Conservation (phyloP, 345 rosid species). For the Moringa oleifera region DNA sequence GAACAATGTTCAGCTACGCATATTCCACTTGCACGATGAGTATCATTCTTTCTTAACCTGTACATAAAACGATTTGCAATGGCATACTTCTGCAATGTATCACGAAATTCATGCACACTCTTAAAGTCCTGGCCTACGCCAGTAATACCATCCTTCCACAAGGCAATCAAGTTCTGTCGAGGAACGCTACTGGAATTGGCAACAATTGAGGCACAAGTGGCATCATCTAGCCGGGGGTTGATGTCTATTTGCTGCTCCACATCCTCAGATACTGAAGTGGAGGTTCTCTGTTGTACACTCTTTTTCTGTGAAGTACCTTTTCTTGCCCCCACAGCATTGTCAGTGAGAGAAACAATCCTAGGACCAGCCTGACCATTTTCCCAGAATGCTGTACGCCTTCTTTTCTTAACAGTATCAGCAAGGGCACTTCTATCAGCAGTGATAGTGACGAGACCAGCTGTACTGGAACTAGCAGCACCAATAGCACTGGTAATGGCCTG, state of each 20-base stretch:
- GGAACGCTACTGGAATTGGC: constrained; percentile 23
- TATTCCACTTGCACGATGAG: constrained; percentile 67
- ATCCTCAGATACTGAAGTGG: constrained; percentile 26
- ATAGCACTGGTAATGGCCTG: constrained; percentile 4
- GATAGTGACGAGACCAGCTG: constrained; percentile 6
- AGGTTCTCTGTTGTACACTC: constrained; percentile 21
- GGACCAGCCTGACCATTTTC: constrained; percentile 31
- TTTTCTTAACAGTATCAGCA: constrained; percentile 75
- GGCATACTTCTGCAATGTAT: constrained; percentile 73
- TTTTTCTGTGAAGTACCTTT: constrained; percentile 29
- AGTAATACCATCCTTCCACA: constrained; percentile 75
- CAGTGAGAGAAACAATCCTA: constrained; percentile 26
- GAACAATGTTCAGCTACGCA: constrained; percentile 65
- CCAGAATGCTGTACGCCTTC: constrained; percentile 61
- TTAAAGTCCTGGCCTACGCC: constrained; percentile 91
- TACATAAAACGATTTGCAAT: constrained; percentile 79
- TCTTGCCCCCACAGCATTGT: constrained; percentile 28
- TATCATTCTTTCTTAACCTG: constrained; percentile 74
- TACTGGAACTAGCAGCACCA: constrained; percentile 10
- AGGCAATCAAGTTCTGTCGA: constrained; percentile 42
- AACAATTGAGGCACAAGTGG: constrained; percentile 13
- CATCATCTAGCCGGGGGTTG: constrained; percentile 14
- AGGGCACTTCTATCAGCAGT: constrained; percentile 33
- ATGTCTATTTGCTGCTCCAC: constrained; percentile 22
- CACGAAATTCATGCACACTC: constrained; percentile 74